Evolutionary conservation across 2,329 filamentous ascomycete species (phyloP), one percentile per base, ranked within the genome.

Genomic region (Cryphonectria naterciae): DNA sequence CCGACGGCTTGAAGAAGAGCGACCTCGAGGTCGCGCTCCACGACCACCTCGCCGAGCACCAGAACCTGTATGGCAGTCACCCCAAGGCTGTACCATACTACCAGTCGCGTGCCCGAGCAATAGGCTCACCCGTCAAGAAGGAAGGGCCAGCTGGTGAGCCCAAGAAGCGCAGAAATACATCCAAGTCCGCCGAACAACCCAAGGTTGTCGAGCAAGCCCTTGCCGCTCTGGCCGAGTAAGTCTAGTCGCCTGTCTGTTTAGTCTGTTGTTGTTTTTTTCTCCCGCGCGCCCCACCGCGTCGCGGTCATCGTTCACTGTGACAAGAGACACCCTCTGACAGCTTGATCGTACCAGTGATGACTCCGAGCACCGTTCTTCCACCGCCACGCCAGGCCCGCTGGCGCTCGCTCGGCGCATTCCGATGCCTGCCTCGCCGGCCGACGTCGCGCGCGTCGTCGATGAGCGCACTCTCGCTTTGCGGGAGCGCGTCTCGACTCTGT

Each of bases 11-110:
- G 74, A 92, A 92, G 80, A 97, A 97, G 82, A 85, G 86, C 74
- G 94, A 97, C 65, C 88, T 98, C 72, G 93, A 95, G 78, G 80
- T 86, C 71, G 88, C 88, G 61, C 88, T 97, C 74, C 92, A 97
- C 76, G 87, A 91, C 63, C 91, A 90, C 81, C 88, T 97, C 62
- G 86, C 89, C 75, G 85, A 88, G 73, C 92, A 97, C 83, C 85
- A 88, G 75, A 84, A 87, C 74, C 86, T 85, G 73, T 91, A 93
- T 78, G 85, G 87, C 67, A 84, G 84, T 71, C 88, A 94, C 74
- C 82, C 90, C 68, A 85, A 84, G 69, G 88, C 97, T 78, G 83
- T 87, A 73, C 89, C 92, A 72, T 98, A 94, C 86, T 98, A 93
- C 84, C 88, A 87, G 78, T 87, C 84, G 77, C 91, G 91, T 79